Percentiles rank a stretch among this genome's conserved stretches.
Evolutionary conservation across 164 flowering plant species (phyloP).

Genomic region (Umbilicus rupestris): DNA sequence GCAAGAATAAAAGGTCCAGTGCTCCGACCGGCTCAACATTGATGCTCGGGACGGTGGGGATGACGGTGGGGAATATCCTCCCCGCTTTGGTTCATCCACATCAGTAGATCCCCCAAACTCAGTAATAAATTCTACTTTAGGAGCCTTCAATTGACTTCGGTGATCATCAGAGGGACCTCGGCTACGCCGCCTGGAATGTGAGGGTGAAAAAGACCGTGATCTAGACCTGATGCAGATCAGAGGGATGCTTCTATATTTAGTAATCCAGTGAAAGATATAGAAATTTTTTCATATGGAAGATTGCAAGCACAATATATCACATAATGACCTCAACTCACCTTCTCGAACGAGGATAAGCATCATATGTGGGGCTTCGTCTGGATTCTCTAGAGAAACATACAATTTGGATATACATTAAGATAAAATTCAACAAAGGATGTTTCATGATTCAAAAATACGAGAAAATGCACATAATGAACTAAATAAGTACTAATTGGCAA

Average conservation of each 20-base stretch:
- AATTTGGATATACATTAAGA: neutral
- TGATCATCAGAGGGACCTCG: constrained; percentile 68
- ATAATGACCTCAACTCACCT: constrained; percentile 29
- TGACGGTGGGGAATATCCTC: constrained; percentile 80
- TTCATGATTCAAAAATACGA: neutral
- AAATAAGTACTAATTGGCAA: constrained; percentile 12
- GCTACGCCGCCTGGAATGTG: constrained; percentile 59
- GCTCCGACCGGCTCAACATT: constrained; percentile 94
- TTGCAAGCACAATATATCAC: neutral
- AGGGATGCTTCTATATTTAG: neutral
- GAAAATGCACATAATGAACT: neutral
- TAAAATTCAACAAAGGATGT: neutral
- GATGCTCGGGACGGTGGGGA: constrained; percentile 75
- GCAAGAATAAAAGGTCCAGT: constrained; percentile 93
- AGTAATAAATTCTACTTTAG: constrained; percentile 88
- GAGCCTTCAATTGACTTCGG: constrained; percentile 54
- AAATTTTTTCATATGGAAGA: too few species aligned
- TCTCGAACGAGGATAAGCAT: constrained; percentile 85
- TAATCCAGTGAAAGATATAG: neutral
- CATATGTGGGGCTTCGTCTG: constrained; percentile 90
- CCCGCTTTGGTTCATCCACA: constrained; percentile 51
- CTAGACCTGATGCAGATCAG: constrained; percentile 35
- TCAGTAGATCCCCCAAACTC: constrained; percentile 85
- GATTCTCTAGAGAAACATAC: constrained; percentile 47
- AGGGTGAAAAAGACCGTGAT: constrained; percentile 79